Conservation (phyloP, 2,329 filamentous ascomycete genomes). For the Amauroascus verrucosus region DNA sequence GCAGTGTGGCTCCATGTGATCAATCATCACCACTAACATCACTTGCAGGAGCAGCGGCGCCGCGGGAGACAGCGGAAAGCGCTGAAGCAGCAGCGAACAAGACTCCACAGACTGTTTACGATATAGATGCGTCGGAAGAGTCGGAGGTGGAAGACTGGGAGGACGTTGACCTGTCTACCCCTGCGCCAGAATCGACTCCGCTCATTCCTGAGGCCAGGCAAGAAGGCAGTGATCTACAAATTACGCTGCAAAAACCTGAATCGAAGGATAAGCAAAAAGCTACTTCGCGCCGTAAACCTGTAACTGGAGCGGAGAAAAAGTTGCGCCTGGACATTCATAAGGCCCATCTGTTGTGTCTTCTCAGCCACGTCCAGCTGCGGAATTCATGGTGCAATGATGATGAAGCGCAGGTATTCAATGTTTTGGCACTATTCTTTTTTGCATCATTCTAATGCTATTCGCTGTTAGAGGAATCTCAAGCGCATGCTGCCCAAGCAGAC, state of each 20-base stretch:
- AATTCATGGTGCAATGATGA: slow-evolving; percentile 84
- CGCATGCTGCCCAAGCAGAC: slow-evolving; percentile 57
- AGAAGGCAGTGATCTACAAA: slow-evolving; percentile 24
- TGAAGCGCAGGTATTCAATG: slow-evolving; percentile 48
- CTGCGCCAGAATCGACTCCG: slow-evolving; percentile 22
- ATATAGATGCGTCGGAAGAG: slow-evolving; percentile 45
- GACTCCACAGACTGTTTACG: slow-evolving; percentile 31
- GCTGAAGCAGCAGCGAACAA: slow-evolving; percentile 17
- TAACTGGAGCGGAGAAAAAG: slow-evolving; percentile 48
- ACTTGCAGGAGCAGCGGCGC: too few relatives aligned
- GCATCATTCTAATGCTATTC: slow-evolving; percentile 11
- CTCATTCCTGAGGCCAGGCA: slow-evolving; percentile 10
- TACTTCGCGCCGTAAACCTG: slow-evolving; percentile 39
- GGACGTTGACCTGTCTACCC: slow-evolving; percentile 43
- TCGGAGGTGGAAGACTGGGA: slow-evolving; percentile 48
- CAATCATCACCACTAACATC: too few relatives aligned
- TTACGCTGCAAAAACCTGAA: slow-evolving; percentile 29
- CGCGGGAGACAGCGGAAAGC: slow-evolving; percentile 2
- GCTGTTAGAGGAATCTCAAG: slow-evolving; percentile 42
- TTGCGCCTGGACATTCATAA: slow-evolving; percentile 71
- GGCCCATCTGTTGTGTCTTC: slow-evolving; percentile 68
- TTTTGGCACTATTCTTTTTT: not conserved
- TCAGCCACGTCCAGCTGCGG: slow-evolving; percentile 64
- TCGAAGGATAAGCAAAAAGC: slow-evolving; percentile 20
- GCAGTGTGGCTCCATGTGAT: slow-evolving; percentile 6